Evolutionary conservation across 345 rosid genomes (phyloP), one percentile per base, ranked within the genome.

Genomic region (Excoecaria agallocha): DNA sequence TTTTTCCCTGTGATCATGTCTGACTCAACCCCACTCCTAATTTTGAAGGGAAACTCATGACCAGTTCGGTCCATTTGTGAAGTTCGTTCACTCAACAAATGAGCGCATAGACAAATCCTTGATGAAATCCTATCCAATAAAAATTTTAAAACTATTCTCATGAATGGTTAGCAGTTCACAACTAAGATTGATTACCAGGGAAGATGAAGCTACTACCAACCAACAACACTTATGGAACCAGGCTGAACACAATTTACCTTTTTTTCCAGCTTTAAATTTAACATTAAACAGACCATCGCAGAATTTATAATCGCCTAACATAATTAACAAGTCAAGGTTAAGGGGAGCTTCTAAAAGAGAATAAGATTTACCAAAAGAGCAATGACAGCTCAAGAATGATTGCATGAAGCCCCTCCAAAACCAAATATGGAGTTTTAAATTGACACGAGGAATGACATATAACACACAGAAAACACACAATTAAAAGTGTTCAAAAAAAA

Each of bases 1-100:
- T n/a, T n/a, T n/a, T n/a, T n/a, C n/a, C n/a, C n/a, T n/a, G n/a
- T n/a, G n/a, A n/a, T 38, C 45, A 25, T 24, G 37, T 19, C 39
- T 67, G 57, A 72, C 72, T 50, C 72, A 46, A n/a, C n/a, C 37
- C 51, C 73, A 12, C 54, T 55, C 41, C 22, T 43, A 41, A 48
- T 15, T 50, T 24, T 11, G 37, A 66, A 49, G 45, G 62, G 54
- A 59, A 30, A 50, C 39, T 58, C 39, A 58, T 19, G 46, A 25
- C 50, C 52, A 13, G 66, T 35, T 48, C 71, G 15, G 64, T 54
- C 63, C 51, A 45, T 25, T 41, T 35, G 25, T n/a, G 6, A 48
- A 22, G n/a, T n/a, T n/a, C n/a, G n/a, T n/a, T n/a, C n/a, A n/a
- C n/a, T n/a, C n/a, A n/a, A n/a, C n/a, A n/a, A 35, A 35, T 30